Percentiles rank a stretch among this genome's conserved stretches.
These are phyloP conservation scores for Suillus discolor DNA, from an alignment of 768 basidiomycete genomes.

Conservation along the genomic window DNA sequence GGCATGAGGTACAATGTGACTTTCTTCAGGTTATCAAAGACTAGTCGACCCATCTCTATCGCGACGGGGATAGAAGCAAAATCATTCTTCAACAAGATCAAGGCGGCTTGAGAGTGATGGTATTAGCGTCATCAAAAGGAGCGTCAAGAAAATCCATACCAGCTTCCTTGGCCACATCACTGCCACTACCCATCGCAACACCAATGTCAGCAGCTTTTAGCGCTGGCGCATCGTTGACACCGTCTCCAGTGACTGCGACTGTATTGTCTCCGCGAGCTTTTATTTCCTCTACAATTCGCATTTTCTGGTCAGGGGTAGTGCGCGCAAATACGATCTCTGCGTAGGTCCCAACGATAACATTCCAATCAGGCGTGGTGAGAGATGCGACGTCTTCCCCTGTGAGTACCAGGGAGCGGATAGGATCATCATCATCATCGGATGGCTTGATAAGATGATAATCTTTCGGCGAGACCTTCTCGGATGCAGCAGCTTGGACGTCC, in stretches of 20 bases:
- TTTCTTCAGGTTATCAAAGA: slow-evolving; percentile 55
- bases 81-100: slow-evolving; percentile 52
- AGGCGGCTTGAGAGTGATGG: slow-evolving; percentile 22
- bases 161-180: slow-evolving; percentile 48
- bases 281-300: slow-evolving; percentile 51
- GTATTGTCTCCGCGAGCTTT: slow-evolving; percentile 41
- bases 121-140: background rate
- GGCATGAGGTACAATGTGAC: slow-evolving; percentile 38
- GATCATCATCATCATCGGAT: slow-evolving; percentile 34
- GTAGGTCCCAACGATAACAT: slow-evolving; percentile 32
- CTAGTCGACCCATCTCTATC: slow-evolving; percentile 51
- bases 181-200: slow-evolving; percentile 42
- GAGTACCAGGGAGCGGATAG: slow-evolving; percentile 36
- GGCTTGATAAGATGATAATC: slow-evolving; percentile 28
- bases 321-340: slow-evolving; percentile 47
- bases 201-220: slow-evolving; percentile 51
- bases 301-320: slow-evolving; percentile 51
- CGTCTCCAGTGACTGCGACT: slow-evolving; percentile 52
- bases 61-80: slow-evolving; percentile 53
- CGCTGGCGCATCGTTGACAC: slow-evolving; percentile 46
- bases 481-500: slow-evolving; percentile 23
- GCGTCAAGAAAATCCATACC: slow-evolving; percentile 34
- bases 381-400: slow-evolving; percentile 39
- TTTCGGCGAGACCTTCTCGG: slow-evolving; percentile 17
- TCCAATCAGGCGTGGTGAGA: slow-evolving; percentile 35